A percentile compares a stretch with the other conserved stretches of the same genome.
These are phyloP conservation scores for Cercospora zeae-maydis DNA, from an alignment of 2,329 filamentous ascomycete species.

Conservation along the genomic window DNA sequence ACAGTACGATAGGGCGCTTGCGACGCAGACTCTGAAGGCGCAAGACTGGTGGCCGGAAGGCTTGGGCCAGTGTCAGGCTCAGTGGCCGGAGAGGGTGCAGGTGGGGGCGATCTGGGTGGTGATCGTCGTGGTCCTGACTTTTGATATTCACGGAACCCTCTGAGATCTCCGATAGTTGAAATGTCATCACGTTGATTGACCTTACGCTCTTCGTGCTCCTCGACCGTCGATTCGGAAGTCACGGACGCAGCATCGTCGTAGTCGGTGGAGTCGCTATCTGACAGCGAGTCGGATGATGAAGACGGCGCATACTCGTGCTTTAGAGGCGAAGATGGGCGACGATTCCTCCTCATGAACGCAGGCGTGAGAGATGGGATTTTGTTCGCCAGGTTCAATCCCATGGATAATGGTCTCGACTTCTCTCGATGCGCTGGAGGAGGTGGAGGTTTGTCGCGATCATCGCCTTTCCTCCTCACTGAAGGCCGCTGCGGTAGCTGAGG, in stretches of 20 bases:
- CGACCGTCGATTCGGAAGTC: constrained; percentile 53
- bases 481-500: constrained; percentile 36
- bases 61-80: constrained; percentile 17
- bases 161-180: constrained; percentile 34
- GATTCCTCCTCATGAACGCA: constrained; percentile 46
- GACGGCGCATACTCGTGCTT: constrained; percentile 98
- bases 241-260: constrained; percentile 47
- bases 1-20: constrained; percentile 64
- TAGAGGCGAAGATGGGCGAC: constrained; percentile 83
- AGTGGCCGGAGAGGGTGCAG: constrained; percentile 17
- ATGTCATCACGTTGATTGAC: constrained; percentile 18
- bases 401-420: constrained; percentile 23
- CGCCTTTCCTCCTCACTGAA: constrained; percentile 15
- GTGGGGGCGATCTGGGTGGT: constrained; percentile 22
- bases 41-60: constrained; percentile 43
- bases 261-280: constrained; percentile 55
- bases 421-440: constrained; percentile 34
- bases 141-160: constrained; percentile 35
- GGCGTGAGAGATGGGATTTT: constrained; percentile 36
- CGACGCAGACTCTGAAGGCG: constrained; percentile 77
- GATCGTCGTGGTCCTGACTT: constrained; percentile 35
- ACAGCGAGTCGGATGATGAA: constrained; percentile 60
- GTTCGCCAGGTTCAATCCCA: constrained; percentile 28
- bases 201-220: constrained; percentile 49
- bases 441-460: constrained; percentile 22